Percentiles rank a stretch among this genome's conserved stretches.
These are phyloP conservation scores for Vitis riparia DNA, from an alignment of 164 flowering plant species.

Conservation along the genomic window DNA sequence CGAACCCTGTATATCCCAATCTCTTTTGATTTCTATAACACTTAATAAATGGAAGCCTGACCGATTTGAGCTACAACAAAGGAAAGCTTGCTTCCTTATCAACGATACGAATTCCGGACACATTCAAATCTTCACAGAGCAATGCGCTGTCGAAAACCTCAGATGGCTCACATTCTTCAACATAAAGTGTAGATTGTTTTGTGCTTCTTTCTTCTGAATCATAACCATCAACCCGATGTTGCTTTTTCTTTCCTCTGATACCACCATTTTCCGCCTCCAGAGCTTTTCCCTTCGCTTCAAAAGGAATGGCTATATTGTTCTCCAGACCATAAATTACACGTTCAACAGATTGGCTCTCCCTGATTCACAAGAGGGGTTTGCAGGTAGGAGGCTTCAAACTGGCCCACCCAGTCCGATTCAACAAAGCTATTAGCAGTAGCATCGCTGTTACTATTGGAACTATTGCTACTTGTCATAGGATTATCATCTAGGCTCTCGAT, in stretches of 20 bases:
- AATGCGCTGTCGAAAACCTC: conserved; percentile 29
- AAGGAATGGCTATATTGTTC: background rate
- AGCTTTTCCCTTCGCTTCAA: too few relatives aligned
- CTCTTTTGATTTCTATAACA: too few relatives aligned
- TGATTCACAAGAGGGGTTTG: too few relatives aligned
- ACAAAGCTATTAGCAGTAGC: conserved; percentile 5
- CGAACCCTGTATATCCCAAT: too few relatives aligned
- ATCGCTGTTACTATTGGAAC: too few relatives aligned
- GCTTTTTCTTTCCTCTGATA: conserved; percentile 18
- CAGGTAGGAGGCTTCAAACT: background rate
- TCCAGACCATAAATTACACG: too few relatives aligned
- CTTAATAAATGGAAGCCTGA: too few relatives aligned
- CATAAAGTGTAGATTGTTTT: conserved; percentile 26
- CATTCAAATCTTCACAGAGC: conserved; percentile 11
- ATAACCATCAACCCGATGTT: conserved; percentile 11
- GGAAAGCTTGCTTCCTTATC: background rate
- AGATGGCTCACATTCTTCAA: conserved; percentile 8
- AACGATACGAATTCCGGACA: too few relatives aligned
- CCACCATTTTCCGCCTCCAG: background rate
- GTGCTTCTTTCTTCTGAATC: conserved; percentile 16
- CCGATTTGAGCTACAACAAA: too few relatives aligned
- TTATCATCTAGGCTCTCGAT: background rate
- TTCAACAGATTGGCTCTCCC: background rate
- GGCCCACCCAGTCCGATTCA: conserved; percentile 1
- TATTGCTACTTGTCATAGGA: background rate